Conservation (phyloP, 1,284 basidiomycete genomes). For the Puccinia brachypodii region DNA sequence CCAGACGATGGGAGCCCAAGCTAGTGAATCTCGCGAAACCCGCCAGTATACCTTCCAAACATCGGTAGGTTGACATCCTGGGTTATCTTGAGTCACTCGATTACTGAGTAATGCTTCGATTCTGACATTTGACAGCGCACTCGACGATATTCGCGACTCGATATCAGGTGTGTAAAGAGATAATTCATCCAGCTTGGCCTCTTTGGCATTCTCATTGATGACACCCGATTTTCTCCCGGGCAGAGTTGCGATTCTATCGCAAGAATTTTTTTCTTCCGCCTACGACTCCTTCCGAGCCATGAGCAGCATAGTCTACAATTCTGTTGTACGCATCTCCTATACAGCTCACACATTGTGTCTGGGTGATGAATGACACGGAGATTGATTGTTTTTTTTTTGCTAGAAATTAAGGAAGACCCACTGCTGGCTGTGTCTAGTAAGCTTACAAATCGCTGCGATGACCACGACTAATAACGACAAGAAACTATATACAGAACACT, state of each 20-base stretch:
- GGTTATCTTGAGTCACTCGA: background rate
- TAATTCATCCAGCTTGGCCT: background rate
- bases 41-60: constrained; percentile 3
- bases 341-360: too few species aligned
- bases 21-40: constrained; percentile 23
- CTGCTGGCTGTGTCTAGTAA: background rate
- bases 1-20: constrained; percentile 39
- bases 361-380: too few species aligned
- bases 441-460: background rate
- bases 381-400: background rate
- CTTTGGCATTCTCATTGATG: background rate
- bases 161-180: constrained; percentile 28
- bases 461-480: background rate
- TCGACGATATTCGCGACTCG: constrained; percentile 44
- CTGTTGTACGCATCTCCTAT: too few species aligned
- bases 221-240: background rate
- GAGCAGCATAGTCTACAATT: background rate
- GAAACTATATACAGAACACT: background rate
- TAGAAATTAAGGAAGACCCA: background rate
- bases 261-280: constrained; percentile 9
- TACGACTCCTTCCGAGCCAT: background rate
- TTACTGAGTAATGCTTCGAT: background rate
- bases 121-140: constrained; percentile 2
- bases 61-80: constrained; percentile 26
- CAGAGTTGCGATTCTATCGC: constrained; percentile 21